A percentile compares a stretch with the other conserved stretches of the same genome.
Evolutionary conservation across 2,329 filamentous ascomycete genomes (phyloP).

Genomic region (Paecilomyces fulvus): DNA sequence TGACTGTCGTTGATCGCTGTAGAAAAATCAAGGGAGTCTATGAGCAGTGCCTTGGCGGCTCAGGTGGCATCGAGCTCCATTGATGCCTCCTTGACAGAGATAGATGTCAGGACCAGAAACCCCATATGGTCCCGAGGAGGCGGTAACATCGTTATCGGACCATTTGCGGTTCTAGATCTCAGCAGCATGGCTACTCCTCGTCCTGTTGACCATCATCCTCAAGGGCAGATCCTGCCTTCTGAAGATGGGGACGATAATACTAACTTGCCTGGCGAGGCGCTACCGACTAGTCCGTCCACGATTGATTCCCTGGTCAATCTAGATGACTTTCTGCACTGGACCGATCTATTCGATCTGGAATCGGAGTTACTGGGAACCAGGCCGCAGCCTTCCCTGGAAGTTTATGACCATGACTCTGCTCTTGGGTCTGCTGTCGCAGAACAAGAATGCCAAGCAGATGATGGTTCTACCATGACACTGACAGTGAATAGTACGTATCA

Average conservation of each 20-base stretch:
- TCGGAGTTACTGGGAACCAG: conserved; percentile 13
- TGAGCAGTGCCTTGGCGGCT: conserved; percentile 20
- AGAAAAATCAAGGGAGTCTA: conserved; percentile 22
- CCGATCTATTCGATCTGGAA: conserved; percentile 22
- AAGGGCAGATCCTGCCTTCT: background rate
- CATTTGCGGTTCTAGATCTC: conserved; percentile 22
- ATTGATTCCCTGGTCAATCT: conserved; percentile 15
- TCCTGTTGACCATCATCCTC: background rate
- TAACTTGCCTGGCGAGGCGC: background rate
- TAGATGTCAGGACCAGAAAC: conserved; percentile 20
- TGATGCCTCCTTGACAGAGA: conserved; percentile 23
- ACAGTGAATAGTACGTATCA: background rate
- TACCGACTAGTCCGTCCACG: conserved; percentile 5
- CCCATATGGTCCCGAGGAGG: conserved; percentile 6
- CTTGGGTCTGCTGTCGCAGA: background rate
- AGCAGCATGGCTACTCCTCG: conserved; percentile 3
- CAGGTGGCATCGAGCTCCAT: conserved; percentile 21
- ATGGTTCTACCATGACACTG: background rate
- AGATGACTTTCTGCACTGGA: conserved; percentile 25
- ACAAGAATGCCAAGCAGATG: background rate
- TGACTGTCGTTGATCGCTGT: background rate
- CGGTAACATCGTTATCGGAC: conserved; percentile 18
- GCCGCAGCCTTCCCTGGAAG: conserved; percentile 5
- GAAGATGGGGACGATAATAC: background rate
- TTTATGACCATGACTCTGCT: background rate